A percentile compares a stretch with the other conserved stretches of the same genome.
Conservation (phyloP, 139 green algal species). For the Marvania coccoides region DNA sequence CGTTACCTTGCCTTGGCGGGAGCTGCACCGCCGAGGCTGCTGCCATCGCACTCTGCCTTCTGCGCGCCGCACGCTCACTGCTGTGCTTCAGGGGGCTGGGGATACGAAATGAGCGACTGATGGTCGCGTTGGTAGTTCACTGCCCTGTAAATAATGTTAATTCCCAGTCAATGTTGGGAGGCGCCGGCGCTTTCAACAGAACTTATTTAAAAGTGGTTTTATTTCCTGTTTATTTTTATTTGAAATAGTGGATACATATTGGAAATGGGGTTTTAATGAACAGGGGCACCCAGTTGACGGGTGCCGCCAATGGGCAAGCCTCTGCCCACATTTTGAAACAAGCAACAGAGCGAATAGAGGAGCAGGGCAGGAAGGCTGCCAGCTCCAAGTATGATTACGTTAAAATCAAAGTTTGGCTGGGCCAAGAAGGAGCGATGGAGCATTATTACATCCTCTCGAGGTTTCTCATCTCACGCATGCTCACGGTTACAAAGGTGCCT, state of each 20-base stretch:
- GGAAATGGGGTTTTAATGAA: not conserved
- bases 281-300: not conserved
- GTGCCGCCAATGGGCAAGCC: not conserved
- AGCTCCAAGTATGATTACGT: conserved; percentile 74
- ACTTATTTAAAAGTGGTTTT: too few species aligned
- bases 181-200: too few species aligned
- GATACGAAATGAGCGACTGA: too few species aligned
- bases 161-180: too few species aligned
- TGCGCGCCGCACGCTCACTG: not conserved
- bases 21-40: too few species aligned
- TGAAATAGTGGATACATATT: not conserved
- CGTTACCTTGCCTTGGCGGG: too few species aligned
- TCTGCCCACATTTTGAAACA: not conserved
- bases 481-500: conserved; percentile 82
- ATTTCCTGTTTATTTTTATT: too few species aligned
- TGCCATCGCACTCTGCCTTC: not conserved
- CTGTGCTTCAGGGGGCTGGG: too few species aligned
- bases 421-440: conserved; percentile 38
- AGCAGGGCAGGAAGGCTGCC: not conserved
- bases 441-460: conserved; percentile 93
- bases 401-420: conserved; percentile 77
- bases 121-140: too few species aligned
- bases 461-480: conserved; percentile 82
- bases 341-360: not conserved
- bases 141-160: too few species aligned